phyloP scores from a whole-genome alignment of 257 asterid species.

The Petunia secreta region DNA sequence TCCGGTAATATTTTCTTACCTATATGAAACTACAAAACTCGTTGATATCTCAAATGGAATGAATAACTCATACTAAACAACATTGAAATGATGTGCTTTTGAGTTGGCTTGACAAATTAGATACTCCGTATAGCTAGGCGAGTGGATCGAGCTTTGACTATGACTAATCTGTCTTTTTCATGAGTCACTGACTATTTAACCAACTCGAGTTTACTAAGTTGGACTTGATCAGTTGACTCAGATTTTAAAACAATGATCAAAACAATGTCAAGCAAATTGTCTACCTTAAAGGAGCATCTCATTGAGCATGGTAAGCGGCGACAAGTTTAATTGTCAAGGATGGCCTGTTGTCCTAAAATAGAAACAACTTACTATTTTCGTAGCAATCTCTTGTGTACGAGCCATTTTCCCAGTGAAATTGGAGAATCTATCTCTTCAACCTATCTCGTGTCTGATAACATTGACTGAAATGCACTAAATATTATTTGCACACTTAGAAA shows the following conservation, averaged over 20 bases:
- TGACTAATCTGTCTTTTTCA: slow-evolving; percentile 9
- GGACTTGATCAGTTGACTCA: neutral
- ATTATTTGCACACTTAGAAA: neutral
- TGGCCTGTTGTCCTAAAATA: slow-evolving; percentile 20
- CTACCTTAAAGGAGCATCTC: neutral
- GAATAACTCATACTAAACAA: neutral
- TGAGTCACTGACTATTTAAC: neutral
- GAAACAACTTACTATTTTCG: neutral
- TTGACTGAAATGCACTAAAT: neutral
- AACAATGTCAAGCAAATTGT: neutral
- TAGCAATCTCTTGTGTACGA: neutral
- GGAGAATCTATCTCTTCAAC: slow-evolving; percentile 7
- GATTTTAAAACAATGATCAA: slow-evolving; percentile 17
- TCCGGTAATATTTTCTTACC: neutral
- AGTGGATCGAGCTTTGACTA: slow-evolving; percentile 1
- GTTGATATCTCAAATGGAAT: neutral
- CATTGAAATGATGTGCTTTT: slow-evolving; percentile 1
- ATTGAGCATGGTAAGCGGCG: slow-evolving; percentile 1
- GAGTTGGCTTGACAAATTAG: neutral
- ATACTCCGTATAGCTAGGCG: slow-evolving; percentile 1
- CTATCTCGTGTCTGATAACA: slow-evolving; percentile 10
- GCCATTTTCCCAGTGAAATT: neutral
- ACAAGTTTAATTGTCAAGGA: slow-evolving; percentile 10
- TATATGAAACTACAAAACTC: neutral
- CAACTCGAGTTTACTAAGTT: neutral